A percentile compares a stretch with the other conserved stretches of the same genome.
Evolutionary conservation across 2,329 filamentous ascomycete species (phyloP).

Genomic region (Aspergillus clavatus): DNA sequence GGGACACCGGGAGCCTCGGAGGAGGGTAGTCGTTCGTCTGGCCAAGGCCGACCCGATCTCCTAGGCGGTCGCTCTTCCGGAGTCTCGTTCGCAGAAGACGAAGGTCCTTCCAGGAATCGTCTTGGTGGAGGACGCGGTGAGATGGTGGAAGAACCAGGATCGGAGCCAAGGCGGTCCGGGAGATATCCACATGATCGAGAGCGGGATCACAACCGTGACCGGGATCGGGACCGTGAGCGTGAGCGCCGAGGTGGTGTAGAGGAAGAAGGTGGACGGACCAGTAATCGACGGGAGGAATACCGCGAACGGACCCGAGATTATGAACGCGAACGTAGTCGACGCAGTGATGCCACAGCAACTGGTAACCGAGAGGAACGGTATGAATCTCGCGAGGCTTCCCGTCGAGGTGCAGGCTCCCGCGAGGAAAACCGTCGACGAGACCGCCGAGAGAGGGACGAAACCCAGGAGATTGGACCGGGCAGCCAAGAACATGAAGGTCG

Average conservation of each 20-base stretch:
- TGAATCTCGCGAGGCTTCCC: constrained; percentile 29
- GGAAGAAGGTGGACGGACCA: constrained; percentile 20
- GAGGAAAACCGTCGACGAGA: constrained; percentile 35
- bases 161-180: constrained; percentile 30
- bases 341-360: constrained; percentile 25
- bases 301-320: constrained; percentile 31
- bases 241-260: constrained; percentile 29
- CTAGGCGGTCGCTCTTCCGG: constrained; percentile 26
- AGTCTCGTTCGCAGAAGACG: constrained; percentile 20
- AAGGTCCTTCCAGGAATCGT: constrained; percentile 25
- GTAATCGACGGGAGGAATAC: constrained; percentile 33
- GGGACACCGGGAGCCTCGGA: constrained; percentile 28
- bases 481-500: constrained; percentile 31
- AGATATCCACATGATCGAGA: constrained; percentile 22
- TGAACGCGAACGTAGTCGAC: constrained; percentile 33
- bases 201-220: constrained; percentile 29
- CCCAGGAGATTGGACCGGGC: constrained; percentile 16
- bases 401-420: constrained; percentile 28
- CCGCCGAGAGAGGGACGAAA: constrained; percentile 35
- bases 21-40: constrained; percentile 17
- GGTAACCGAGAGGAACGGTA: constrained; percentile 21
- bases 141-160: constrained; percentile 29
- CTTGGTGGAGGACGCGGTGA: constrained; percentile 30
- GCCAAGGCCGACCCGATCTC: constrained; percentile 31
- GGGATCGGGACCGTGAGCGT: constrained; percentile 20